Evolutionary conservation across 345 rosid genomes (phyloP).

Genomic region (Citrus hindsii): DNA sequence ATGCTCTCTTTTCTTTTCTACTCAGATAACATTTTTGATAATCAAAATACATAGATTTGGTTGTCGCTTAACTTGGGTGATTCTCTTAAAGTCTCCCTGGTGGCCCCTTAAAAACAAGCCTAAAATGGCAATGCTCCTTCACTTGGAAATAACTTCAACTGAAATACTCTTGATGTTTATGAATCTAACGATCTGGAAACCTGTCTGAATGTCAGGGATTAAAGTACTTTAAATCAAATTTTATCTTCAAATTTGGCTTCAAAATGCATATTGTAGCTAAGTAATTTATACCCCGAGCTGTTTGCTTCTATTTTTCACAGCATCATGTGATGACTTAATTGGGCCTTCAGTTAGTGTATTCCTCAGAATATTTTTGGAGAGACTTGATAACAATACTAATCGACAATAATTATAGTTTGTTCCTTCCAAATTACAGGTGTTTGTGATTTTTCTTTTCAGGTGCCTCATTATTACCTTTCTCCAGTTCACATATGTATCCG

Average conservation of each 20-base stretch:
- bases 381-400: not conserved
- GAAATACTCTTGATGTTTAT: not conserved
- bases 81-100: not conserved
- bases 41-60: not conserved
- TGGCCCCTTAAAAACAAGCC: not conserved
- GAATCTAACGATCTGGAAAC: not conserved
- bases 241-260: not conserved
- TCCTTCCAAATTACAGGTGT: not conserved
- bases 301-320: not conserved
- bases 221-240: too few relatives aligned
- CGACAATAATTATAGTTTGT: not conserved
- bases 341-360: not conserved
- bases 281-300: not conserved
- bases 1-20: not conserved
- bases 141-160: not conserved
- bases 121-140: not conserved
- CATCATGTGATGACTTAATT: not conserved
- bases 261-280: not conserved
- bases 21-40: not conserved
- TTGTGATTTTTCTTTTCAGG: slow-evolving; percentile 25
- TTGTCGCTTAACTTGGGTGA: not conserved
- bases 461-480: slow-evolving; percentile 39
- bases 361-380: not conserved
- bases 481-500: slow-evolving; percentile 49
- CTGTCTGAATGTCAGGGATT: not conserved